Evolutionary conservation across 192 early-diverging fungal species (phyloP), one percentile per base, ranked within the genome.

Genomic region (Diversispora epigaea): DNA sequence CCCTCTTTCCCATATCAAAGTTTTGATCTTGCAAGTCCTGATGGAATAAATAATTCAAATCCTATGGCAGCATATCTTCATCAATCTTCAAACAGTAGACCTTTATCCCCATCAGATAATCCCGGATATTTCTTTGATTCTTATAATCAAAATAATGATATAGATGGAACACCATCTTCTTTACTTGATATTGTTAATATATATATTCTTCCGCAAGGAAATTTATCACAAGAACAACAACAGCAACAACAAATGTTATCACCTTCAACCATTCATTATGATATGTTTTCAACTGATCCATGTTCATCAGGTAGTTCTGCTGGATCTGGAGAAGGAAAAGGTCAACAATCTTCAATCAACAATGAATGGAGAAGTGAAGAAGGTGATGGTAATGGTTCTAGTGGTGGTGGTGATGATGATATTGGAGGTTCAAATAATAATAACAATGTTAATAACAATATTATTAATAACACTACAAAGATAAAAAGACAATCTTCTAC

Each of bases 401-500:
- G n/a, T 56, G 17, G 46, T 25, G 46, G 19, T 1, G 12, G 21
- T 68, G 22, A 68, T 15, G 44, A 45, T 3, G 65, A 67, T 67
- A 63, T 22, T 25, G 9, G 21, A 5, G 3, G 17, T 15, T 19
- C 55, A 8, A 4, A 12, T 60, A 12, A 25, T n/a, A 60, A 10
- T 25, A 60, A 60, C 7, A 60, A 12, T 60, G 21, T 21, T 32
- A 60, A 60, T 60, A 60, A 12, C 3, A 60, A 32, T 32, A n/a
- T n/a, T n/a, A n/a, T n/a, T n/a, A 32, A 32, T 32, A 32, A 32
- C 12, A 10, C 62, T 9, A 44, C 62, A 5, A 64, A 64, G 40
- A 64, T 64, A 64, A 64, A 64, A 64, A 64, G 62, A 45, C 41
- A 64, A 44, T 62, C 60, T 44, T 44, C 62, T 19, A n/a, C 62